phyloP scores from a whole-genome alignment of 352 stramenopile genomes.

The Salisapilia sapeloensis region DNA sequence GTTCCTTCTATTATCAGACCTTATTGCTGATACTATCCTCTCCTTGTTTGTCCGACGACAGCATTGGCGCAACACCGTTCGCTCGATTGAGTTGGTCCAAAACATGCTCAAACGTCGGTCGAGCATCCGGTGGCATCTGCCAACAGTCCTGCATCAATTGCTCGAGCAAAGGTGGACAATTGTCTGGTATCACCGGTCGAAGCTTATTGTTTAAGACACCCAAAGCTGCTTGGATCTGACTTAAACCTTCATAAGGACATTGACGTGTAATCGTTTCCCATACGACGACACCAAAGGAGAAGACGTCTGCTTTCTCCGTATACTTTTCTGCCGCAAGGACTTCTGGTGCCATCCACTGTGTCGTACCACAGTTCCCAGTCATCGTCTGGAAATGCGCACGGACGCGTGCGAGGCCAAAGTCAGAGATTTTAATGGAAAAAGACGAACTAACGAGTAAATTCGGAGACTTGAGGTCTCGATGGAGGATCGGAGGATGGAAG shows the following conservation, averaged over 20 bases:
- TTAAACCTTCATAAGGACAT: conserved; percentile 84
- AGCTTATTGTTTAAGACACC: conserved; percentile 80
- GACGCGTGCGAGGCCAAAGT: conserved; percentile 72
- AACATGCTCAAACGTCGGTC: conserved; percentile 66
- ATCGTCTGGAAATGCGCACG: conserved; percentile 78
- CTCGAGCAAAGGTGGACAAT: conserved; percentile 63
- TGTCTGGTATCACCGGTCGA: conserved; percentile 57
- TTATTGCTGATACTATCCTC: too few species aligned
- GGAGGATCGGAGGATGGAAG: conserved; percentile 72
- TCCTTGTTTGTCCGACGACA: too few species aligned
- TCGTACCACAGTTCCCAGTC: conserved; percentile 75
- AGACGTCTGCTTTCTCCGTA: conserved; percentile 79
- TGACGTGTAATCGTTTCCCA: conserved; percentile 81
- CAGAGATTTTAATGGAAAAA: conserved; percentile 79
- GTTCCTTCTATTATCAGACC: too few species aligned
- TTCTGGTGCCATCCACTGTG: conserved; percentile 78
- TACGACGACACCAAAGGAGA: conserved; percentile 73
- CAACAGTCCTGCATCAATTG: conserved; percentile 77
- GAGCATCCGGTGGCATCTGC: conserved; percentile 51
- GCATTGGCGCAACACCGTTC: conserved; percentile 1
- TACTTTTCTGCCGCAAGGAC: conserved; percentile 73
- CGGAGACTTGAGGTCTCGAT: conserved; percentile 76
- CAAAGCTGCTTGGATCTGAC: conserved; percentile 78
- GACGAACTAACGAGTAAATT: conserved; percentile 67
- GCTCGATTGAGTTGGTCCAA: conserved; percentile 52